These are phyloP conservation scores for Nannizzia gypsea DNA, from an alignment of 2,329 filamentous ascomycete species.

Conservation along the genomic window DNA sequence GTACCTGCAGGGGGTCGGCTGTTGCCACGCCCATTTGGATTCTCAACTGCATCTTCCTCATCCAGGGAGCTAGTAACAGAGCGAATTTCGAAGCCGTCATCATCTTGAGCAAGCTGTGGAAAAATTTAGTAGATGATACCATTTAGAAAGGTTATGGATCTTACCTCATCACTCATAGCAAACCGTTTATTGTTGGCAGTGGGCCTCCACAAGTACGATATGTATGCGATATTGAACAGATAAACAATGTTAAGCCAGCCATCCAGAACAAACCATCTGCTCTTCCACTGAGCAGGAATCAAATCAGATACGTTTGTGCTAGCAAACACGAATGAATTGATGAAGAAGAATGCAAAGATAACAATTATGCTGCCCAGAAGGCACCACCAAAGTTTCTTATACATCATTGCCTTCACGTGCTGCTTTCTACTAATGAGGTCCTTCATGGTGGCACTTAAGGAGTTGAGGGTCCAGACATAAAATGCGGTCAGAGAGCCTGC, in stretches of 20 bases:
- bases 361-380: conserved; percentile 85
- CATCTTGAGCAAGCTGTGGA: conserved; percentile 75
- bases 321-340: conserved; percentile 92
- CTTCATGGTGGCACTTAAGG: conserved; percentile 87
- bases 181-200: conserved; percentile 95
- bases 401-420: conserved; percentile 87
- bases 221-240: conserved; percentile 79
- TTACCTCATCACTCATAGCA: conserved; percentile 91
- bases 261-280: conserved; percentile 91
- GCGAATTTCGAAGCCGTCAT: conserved; percentile 94
- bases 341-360: conserved; percentile 97
- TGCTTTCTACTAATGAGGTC: conserved; percentile 92
- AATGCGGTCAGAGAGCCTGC: conserved; percentile 89
- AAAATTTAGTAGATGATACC: background rate
- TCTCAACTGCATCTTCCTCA: conserved; percentile 43
- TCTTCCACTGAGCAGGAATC: conserved; percentile 94
- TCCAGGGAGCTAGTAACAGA: conserved; percentile 70
- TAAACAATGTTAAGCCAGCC: conserved; percentile 97
- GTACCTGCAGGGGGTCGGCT: conserved; percentile 32
- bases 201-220: conserved; percentile 92
- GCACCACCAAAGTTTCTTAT: conserved; percentile 97
- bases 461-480: conserved; percentile 98
- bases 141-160: conserved; percentile 11
- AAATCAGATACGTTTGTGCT: conserved; percentile 76
- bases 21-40: conserved; percentile 9